phyloP scores from a whole-genome alignment of 2,329 filamentous ascomycete genomes.

The Cladosporium oxysporum region DNA sequence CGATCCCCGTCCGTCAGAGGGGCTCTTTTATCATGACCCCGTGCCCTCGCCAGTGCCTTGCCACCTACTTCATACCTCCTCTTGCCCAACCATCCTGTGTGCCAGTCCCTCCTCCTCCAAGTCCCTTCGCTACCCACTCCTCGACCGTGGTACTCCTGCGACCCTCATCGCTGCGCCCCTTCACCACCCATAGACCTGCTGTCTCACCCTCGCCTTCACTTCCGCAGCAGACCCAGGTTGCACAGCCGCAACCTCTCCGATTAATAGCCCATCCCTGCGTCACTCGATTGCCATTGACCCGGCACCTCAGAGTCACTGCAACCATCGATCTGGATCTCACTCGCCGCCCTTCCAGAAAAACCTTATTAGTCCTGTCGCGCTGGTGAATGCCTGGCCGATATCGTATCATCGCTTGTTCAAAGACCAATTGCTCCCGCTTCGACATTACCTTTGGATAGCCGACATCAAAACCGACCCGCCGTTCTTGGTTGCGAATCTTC shows the following conservation, averaged over 20 bases:
- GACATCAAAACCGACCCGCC: background rate
- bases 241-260: constrained; percentile 14
- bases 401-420: constrained; percentile 3
- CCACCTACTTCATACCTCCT: constrained; percentile 4
- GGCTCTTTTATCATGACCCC: constrained; percentile 10
- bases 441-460: background rate
- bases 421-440: background rate
- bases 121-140: background rate
- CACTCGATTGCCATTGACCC: constrained; percentile 19
- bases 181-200: constrained; percentile 5
- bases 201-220: constrained; percentile 20
- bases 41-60: constrained; percentile 12
- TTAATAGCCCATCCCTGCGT: constrained; percentile 19
- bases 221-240: constrained; percentile 18
- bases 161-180: constrained; percentile 15
- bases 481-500: background rate
- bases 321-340: constrained; percentile 17
- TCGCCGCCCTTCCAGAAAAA: constrained; percentile 18
- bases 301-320: constrained; percentile 6
- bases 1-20: constrained; percentile 53
- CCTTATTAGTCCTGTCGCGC: constrained; percentile 19
- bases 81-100: background rate
- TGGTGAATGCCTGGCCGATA: constrained; percentile 18
- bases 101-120: background rate
- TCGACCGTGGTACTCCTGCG: constrained; percentile 15